Evolutionary conservation across 139 green algal genomes (phyloP).

Genomic region (Ettlia oleoabundans): DNA sequence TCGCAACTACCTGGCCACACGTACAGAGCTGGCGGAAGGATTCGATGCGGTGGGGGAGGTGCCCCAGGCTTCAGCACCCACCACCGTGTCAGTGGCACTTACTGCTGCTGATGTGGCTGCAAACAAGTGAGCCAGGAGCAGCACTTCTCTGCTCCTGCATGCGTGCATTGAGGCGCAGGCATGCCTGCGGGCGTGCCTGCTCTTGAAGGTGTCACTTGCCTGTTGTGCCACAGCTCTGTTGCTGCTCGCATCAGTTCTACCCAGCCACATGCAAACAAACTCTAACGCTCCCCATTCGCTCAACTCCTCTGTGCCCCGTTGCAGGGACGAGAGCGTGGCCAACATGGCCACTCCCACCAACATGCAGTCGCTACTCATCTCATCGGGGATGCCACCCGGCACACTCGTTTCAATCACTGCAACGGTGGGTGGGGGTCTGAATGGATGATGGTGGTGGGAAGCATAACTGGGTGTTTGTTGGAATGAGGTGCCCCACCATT

Average conservation of each 20-base stretch:
- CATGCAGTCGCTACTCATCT: neutral
- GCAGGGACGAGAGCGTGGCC: neutral
- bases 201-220: no score
- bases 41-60: neutral
- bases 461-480: no score
- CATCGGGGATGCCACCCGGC: slow-evolving; percentile 15
- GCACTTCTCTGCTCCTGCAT: no score
- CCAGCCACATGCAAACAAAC: no score
- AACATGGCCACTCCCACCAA: neutral
- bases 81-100: neutral
- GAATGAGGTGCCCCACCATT: neutral
- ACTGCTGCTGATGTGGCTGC: neutral
- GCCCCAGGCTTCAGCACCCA: neutral
- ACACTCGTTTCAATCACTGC: neutral
- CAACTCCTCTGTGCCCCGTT: no score
- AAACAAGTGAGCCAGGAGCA: neutral
- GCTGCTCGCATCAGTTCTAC: no score
- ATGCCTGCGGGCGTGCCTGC: no score
- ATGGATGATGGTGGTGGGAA: neutral
- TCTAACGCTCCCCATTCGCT: no score
- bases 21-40: neutral
- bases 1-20: neutral
- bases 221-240: no score
- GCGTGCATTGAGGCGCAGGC: no score
- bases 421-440: neutral